Base-by-base conservation (phyloP, 768 basidiomycete genomes). In the Mycena alexandri region DNA sequence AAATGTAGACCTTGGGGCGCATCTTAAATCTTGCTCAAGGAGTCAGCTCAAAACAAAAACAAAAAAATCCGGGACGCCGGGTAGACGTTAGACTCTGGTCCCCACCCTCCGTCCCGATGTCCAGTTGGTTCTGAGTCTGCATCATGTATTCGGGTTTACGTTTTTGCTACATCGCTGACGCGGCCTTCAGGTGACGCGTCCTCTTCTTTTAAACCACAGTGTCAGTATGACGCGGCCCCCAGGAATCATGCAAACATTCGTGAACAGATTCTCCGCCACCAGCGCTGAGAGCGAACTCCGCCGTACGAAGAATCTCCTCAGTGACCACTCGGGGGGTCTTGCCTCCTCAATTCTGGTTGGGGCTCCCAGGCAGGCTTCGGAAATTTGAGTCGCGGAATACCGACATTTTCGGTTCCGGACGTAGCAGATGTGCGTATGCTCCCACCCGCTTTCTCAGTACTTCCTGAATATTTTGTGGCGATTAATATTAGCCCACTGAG, bases 401-500 rank as follows among this genome's bases (percentile, higher is more conserved):
- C 92, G 11, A 83, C 84, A 53, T 95, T 95, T 79, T 79, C 83
- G 51, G 79, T 95, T 17, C 94, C 94, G 29, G 81, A 86, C 44
- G 85, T 94, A 17, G 78, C 91, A 74, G 91, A 95, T 76, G 94
- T 95, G 75, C 80, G 92, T 81, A 34, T 17, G 69, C 43, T 50
- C 57, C 38, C 8, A 65, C 33, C 36, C 19, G 5, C 38, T 2
- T 21, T 5, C 38, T 11, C 17, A 44, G 52, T 36, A 48, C 13
- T n/a, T 22, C 29, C 16, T 47, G 10, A 34, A 29, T 48, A 5
- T 7, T 52, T 24, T 55, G 36, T 10, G 61, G 63, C 78, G 9
- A n/a, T n/a, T n/a, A n/a, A n/a, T n/a, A n/a, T n/a, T 11, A 99
- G 97, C 97, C 97, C 11, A 85, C 93, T 54, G 84, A 92, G 6